phyloP scores from a whole-genome alignment of 441 rosid genomes.

The Gossypium davidsonii region DNA sequence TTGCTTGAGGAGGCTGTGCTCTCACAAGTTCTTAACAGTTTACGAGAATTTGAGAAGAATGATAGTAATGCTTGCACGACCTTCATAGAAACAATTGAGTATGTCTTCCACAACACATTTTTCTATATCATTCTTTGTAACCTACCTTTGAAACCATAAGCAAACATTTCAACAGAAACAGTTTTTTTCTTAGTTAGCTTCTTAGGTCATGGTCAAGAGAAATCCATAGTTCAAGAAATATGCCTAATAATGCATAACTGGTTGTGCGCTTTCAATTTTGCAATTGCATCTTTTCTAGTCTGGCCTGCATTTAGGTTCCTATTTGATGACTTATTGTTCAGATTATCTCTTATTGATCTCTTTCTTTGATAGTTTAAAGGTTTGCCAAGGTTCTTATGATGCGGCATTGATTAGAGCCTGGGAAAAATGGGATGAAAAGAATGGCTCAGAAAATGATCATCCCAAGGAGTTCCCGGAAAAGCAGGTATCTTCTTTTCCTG shows the following conservation, averaged over 20 bases:
- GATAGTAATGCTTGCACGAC: constrained; percentile 46
- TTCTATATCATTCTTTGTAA: not conserved
- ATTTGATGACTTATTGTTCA: not conserved
- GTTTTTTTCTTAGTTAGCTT: not conserved
- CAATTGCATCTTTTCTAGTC: not conserved
- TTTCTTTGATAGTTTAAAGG: constrained; percentile 52
- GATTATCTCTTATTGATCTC: not conserved
- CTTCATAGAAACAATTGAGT: constrained; percentile 79
- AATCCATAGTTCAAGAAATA: not conserved
- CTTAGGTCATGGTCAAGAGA: constrained; percentile 2
- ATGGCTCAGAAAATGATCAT: constrained; percentile 86
- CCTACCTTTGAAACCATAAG: constrained; percentile 12
- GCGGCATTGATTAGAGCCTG: constrained; percentile 64
- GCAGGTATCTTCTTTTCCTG: constrained; percentile 47
- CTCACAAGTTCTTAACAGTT: constrained; percentile 66
- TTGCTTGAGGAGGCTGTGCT: constrained; percentile 85
- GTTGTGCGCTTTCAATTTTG: not conserved
- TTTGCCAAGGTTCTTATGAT: constrained; percentile 84
- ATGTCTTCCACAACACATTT: constrained; percentile 29
- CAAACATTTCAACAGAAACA: not conserved
- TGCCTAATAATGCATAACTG: not conserved
- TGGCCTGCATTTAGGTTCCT: not conserved
- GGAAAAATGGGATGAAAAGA: constrained; percentile 89
- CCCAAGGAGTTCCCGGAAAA: constrained; percentile 71
- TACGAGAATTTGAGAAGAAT: constrained; percentile 36